phyloP scores from a whole-genome alignment of 768 basidiomycete species.

The Pilatotrama ljubarskyi region DNA sequence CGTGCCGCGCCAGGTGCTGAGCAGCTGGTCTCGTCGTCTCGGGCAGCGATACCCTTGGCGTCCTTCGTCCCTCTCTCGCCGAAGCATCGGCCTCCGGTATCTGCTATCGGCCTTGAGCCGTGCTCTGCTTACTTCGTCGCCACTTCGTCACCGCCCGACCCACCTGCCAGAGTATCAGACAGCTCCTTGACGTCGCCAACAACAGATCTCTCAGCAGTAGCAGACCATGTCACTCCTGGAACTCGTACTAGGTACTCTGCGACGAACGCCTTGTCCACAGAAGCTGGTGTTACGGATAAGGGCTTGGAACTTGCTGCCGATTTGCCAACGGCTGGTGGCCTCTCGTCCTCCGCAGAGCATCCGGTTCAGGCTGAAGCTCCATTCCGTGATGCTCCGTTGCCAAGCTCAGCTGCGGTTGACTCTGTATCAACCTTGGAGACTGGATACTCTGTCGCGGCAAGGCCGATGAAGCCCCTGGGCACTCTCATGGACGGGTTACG shows the following conservation, averaged over 20 bases:
- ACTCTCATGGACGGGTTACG: conserved; percentile 39
- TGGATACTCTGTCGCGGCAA: conserved; percentile 7
- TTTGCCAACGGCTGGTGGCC: not conserved
- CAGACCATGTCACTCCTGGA: too few relatives aligned
- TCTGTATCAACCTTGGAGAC: too few relatives aligned
- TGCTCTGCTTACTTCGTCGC: not conserved
- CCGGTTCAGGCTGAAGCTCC: too few relatives aligned
- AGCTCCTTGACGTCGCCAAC: not conserved
- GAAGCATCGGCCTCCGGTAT: not conserved
- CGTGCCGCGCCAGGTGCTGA: not conserved
- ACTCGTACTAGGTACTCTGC: too few relatives aligned
- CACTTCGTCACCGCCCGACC: not conserved
- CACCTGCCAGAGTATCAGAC: not conserved
- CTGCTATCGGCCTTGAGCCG: not conserved
- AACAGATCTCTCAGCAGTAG: too few relatives aligned
- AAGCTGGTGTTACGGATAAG: too few relatives aligned
- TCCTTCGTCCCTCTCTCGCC: not conserved
- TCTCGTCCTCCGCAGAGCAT: not conserved
- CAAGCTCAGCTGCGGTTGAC: too few relatives aligned
- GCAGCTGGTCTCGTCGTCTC: not conserved
- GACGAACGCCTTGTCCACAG: too few relatives aligned
- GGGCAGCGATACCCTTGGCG: not conserved
- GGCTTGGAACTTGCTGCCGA: too few relatives aligned
- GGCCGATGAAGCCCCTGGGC: conserved; percentile 35
- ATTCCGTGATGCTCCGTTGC: too few relatives aligned